phyloP scores from a whole-genome alignment of 495 filamentous ascomycete species.

The Xylaria flabelliformis region DNA sequence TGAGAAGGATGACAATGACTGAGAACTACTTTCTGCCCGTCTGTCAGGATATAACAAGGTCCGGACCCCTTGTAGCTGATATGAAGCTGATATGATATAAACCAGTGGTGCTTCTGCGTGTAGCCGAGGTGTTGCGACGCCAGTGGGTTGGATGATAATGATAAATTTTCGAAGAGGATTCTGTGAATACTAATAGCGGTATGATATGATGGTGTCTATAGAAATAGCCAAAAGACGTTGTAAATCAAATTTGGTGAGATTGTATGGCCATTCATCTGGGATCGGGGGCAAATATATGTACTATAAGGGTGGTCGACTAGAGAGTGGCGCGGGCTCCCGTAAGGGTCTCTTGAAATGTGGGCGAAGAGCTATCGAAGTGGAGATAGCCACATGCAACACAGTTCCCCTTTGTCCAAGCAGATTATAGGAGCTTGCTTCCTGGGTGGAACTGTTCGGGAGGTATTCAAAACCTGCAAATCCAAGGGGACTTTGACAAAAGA shows the following conservation, averaged over 20 bases:
- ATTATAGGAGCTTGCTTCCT: conserved; percentile 39
- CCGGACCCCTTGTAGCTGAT: background rate
- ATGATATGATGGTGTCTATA: conserved; percentile 1
- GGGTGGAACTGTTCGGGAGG: conserved; percentile 30
- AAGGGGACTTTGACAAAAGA: conserved; percentile 28
- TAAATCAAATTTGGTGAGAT: background rate
- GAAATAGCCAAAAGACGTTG: background rate
- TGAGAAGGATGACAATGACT: background rate
- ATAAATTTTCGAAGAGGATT: background rate
- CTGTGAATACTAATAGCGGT: background rate
- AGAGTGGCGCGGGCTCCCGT: conserved; percentile 12
- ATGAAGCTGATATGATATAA: background rate
- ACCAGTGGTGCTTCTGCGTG: background rate
- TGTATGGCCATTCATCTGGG: background rate
- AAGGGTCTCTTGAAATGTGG: conserved; percentile 27
- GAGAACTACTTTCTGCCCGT: background rate
- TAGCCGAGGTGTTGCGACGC: background rate
- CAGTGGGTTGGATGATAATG: background rate
- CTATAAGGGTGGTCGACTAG: background rate
- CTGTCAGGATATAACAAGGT: background rate
- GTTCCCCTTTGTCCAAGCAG: conserved; percentile 38
- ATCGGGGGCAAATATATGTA: conserved; percentile 1
- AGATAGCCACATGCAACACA: conserved; percentile 40
- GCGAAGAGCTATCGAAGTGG: conserved; percentile 31
- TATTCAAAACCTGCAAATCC: conserved; percentile 33